Base-by-base conservation (phyloP, 352 stramenopile species). In the Pseudoperonospora humuli region DNA sequence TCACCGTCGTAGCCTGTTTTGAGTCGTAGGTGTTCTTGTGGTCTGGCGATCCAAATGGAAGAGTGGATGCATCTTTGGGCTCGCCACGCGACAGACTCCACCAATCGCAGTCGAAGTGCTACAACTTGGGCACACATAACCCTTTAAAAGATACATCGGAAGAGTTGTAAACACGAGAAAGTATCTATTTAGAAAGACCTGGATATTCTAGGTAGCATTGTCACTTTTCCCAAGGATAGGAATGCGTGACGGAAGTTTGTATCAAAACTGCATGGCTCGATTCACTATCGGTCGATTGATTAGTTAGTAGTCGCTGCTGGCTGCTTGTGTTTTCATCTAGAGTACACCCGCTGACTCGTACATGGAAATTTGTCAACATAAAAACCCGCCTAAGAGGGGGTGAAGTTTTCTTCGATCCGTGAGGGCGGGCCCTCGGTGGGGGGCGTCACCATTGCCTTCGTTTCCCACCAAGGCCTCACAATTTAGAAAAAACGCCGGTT, bases 401-500 rank as follows among this genome's bases (percentile, higher is more conserved):
- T 64, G 53, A 31, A 67, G 39, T 24, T 61, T 64, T 28, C 40
- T 50, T 54, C 40, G 45, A 41, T 65, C 44, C 50, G 55, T 55
- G 61, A 71, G 64, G 57, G 50, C 50, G 51, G 61, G 51, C 45
- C 50, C 31, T 60, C 41, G 61, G 44, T 57, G 53, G 50, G 53
- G 45, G 48, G 48, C 45, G 35, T 63, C 46, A 56, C 48, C 51
- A 62, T 55, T 57, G 54, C 55, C 49, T 66, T 49, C 45, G 27
- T 60, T 44, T 50, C 42, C 54, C 46, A 67, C 50, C 48, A 59
- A 60, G 52, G 53, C 58, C 58, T 67, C 49, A 67, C 58, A 43
- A 25, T 50, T 65, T 64, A 81, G 65, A 81, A 74, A 69, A 81
- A 81, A 45, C 64, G 66, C 25, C 53, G 61, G 29, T 61, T 67